Base-by-base conservation (phyloP, 2,329 filamentous ascomycete genomes). In the Elsinoe necatrix region DNA sequence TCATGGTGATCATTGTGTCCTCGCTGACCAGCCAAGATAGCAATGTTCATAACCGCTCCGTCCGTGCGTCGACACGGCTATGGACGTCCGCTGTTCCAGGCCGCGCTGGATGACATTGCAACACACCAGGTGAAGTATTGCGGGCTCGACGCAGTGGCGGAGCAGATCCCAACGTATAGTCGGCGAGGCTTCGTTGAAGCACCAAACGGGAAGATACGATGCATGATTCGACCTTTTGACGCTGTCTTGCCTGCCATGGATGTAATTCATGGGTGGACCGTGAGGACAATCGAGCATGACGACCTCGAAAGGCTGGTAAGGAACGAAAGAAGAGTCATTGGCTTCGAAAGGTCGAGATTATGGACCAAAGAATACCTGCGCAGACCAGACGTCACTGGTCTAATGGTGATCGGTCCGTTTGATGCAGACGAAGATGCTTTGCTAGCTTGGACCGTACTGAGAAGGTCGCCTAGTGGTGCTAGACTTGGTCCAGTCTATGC, bases 401-500 rank as follows among this genome's bases (percentile, higher is more conserved):
- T 64, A 20, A 66, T 63, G 1, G 47, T 70, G 12, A 55, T 61
- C 4, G 31, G 55, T 21, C 51, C 21, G 37, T 20, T 58, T 16
- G 25, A 42, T 16, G 59, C 31, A 11, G 50, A 56, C 3, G 21
- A 60, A 4, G 58, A 60, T 5, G 54, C 63, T 4, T 56, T 70
- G 3, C 57, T 56, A 5, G 67, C 66, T n/a, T 68, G 64, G 61
- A 58, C 68, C 7, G 52, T 71, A 2, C 65, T 67, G 12, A 66
- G 71, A 2, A 62, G 62, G 3, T 70, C 64, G 41, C 61, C 66
- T 21, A 52, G 65, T 14, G 70, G 70, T 2, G 64, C 65, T 43
- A 62, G 69, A 1, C 60, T 72, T 51, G 70, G 71, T 0, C 71
- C 71, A 5, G 55, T 73, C 7, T 72, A 71, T 55, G 70, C 69